Base-by-base conservation (phyloP, 176 grass and related monocot species). In the Carex myosuroides region DNA sequence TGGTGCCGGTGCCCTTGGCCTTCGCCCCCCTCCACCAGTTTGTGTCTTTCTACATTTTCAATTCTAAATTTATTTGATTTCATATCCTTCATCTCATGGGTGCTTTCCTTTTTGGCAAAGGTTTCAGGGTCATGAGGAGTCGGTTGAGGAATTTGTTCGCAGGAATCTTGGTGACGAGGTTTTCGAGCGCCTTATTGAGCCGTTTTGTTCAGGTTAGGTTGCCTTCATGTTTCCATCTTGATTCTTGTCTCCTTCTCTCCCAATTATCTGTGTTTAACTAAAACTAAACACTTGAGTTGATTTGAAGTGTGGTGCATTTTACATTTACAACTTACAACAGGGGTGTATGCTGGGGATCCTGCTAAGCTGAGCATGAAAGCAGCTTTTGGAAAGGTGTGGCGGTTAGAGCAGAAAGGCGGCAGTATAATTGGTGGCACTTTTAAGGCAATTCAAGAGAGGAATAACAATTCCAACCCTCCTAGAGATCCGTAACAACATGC, bases 91-190 rank as follows among this genome's bases (percentile, higher is more conserved):
- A 62, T 62, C 78, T 81, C 78, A 57, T 81, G 12, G 17, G 64
- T 81, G 60, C 33, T 11, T 11, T 64, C 14, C 11, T 46, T 81
- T 64, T 12, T 22, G 81, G 80, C 86, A 85, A 95, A 95, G 89
- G 88, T 99, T 98, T 94, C 93, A 99, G 91, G 93, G 87, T 81
- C 88, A 83, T 24, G 96, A 99, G 88, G 93, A 95, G 87, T 95
- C 91, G 9, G 90, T 99, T 76, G 96, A 99, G 86, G 93, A 95
- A 26, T 99, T 94, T 12, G 93, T 99, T 75, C 90, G 96, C 44
- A 93, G 96, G 76, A 99, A 99, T 85, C 96, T 99, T 6, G 96
- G 96, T 3, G 84, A 88, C 5, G 91, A 99, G 88, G 93, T 95
- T 54, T 99, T 99, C 77, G 96, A 95, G 81, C 91, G 93, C 81